These are phyloP conservation scores for Ustilago crameri DNA, from an alignment of 1,284 basidiomycete species.

Conservation along the genomic window DNA sequence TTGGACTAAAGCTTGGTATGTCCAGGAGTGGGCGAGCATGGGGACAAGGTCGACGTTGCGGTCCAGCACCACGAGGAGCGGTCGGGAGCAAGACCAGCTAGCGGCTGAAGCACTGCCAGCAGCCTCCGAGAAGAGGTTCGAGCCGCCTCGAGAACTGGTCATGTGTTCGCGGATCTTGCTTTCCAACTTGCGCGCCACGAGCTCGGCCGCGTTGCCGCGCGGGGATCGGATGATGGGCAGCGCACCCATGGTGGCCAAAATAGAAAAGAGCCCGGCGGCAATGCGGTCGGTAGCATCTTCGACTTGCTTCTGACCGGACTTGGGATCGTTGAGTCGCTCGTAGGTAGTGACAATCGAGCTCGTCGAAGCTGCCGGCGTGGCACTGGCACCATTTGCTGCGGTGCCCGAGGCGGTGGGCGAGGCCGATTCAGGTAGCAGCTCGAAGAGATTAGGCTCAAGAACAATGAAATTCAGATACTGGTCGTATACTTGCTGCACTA, in stretches of 20 bases:
- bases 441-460: slow-evolving; percentile 93
- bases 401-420: slow-evolving; percentile 36
- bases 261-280: slow-evolving; percentile 89
- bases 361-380: slow-evolving; percentile 16
- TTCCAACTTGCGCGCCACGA: slow-evolving; percentile 95
- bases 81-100: slow-evolving; percentile 47
- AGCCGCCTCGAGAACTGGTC: slow-evolving; percentile 74
- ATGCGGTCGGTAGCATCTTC: slow-evolving; percentile 93
- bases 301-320: slow-evolving; percentile 87
- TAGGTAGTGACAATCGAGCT: slow-evolving; percentile 73
- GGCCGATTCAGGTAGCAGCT: slow-evolving; percentile 76
- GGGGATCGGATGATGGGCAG: slow-evolving; percentile 96
- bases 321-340: slow-evolving; percentile 89
- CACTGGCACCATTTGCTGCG: slow-evolving; percentile 37
- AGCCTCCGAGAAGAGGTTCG: slow-evolving; percentile 66
- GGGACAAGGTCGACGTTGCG: slow-evolving; percentile 94
- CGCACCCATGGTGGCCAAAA: slow-evolving; percentile 89
- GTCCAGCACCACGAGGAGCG: slow-evolving; percentile 87
- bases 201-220: slow-evolving; percentile 95
- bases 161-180: slow-evolving; percentile 90
- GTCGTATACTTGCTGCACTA: slow-evolving; percentile 64
- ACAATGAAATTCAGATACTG: slow-evolving; percentile 97
- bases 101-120: slow-evolving; percentile 22
- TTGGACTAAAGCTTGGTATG: slow-evolving; percentile 96
- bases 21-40: slow-evolving; percentile 97